These are phyloP conservation scores for Pseudonitzschia multiseries DNA, from an alignment of 108 stramenopile species.

Conservation along the genomic window DNA sequence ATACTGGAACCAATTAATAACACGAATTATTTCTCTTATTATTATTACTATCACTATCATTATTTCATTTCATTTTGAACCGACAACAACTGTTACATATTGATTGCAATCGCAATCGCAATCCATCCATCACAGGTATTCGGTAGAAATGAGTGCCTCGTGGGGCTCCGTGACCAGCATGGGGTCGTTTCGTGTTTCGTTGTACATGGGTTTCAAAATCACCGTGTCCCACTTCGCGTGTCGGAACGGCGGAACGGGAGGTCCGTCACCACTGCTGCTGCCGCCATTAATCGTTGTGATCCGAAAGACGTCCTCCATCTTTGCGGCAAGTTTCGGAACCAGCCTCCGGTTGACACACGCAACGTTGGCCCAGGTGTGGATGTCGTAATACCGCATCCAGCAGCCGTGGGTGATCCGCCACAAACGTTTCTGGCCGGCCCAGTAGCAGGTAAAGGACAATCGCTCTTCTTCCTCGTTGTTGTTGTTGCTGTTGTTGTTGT, in stretches of 20 bases:
- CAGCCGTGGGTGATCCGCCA: constrained; percentile 60
- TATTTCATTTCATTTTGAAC: too few relatives aligned
- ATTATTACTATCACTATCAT: too few relatives aligned
- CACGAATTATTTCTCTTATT: too few relatives aligned
- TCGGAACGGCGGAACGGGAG: too few relatives aligned
- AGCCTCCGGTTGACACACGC: constrained; percentile 58
- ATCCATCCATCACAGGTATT: too few relatives aligned
- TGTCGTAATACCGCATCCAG: constrained; percentile 40
- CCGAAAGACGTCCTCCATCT: constrained; percentile 58
- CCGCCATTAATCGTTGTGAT: constrained; percentile 5
- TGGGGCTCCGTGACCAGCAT: not conserved
- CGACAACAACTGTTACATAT: too few relatives aligned
- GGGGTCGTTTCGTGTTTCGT: not conserved
- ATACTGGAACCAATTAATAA: too few relatives aligned
- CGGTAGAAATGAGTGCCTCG: not conserved
- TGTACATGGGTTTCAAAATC: too few relatives aligned
- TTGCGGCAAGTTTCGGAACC: constrained; percentile 31
- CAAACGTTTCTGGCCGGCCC: constrained; percentile 41
- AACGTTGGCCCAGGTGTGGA: constrained; percentile 65
- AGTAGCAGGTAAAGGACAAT: constrained; percentile 40
- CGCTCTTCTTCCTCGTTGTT: not conserved
- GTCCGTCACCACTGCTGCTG: too few relatives aligned
- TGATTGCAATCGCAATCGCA: too few relatives aligned
- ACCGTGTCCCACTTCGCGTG: too few relatives aligned
- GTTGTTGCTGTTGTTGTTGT: too few relatives aligned